A percentile compares a stretch with the other conserved stretches of the same genome.
Evolutionary conservation across 495 filamentous ascomycete species (phyloP).

Genomic region (Penicillium coffeae): DNA sequence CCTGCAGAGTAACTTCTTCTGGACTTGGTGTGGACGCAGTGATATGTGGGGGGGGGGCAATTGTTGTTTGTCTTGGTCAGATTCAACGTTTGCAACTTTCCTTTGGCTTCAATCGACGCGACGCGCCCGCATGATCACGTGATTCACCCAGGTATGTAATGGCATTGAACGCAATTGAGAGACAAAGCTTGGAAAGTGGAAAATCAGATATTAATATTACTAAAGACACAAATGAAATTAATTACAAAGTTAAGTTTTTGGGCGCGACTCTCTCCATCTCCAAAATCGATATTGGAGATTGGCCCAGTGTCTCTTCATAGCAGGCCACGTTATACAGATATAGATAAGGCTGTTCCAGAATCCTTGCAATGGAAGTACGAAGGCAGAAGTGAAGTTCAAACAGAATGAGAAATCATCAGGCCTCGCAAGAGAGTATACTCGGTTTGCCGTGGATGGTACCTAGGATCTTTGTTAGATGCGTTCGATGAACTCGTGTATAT

Average conservation of each 20-base stretch:
- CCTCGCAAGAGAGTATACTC: conserved; percentile 65
- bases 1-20: neutral
- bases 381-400: conserved; percentile 65
- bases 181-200: too few species aligned
- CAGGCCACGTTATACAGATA: conserved; percentile 54
- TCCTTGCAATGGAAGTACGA: conserved; percentile 79
- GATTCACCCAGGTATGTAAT: neutral
- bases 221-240: too few species aligned
- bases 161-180: too few species aligned
- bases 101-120: neutral
- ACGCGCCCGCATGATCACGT: neutral
- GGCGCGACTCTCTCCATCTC: too few species aligned
- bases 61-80: neutral
- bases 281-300: conserved; percentile 6
- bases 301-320: conserved; percentile 22
- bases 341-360: conserved; percentile 89
- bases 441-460: conserved; percentile 75
- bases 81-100: neutral
- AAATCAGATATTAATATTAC: too few species aligned
- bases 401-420: conserved; percentile 48
- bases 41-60: too few species aligned
- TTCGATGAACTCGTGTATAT: neutral
- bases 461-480: conserved; percentile 12
- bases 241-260: too few species aligned
- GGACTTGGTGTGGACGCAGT: neutral